phyloP scores from a whole-genome alignment of 75 land plant genomes.

The Larix kaempferi region DNA sequence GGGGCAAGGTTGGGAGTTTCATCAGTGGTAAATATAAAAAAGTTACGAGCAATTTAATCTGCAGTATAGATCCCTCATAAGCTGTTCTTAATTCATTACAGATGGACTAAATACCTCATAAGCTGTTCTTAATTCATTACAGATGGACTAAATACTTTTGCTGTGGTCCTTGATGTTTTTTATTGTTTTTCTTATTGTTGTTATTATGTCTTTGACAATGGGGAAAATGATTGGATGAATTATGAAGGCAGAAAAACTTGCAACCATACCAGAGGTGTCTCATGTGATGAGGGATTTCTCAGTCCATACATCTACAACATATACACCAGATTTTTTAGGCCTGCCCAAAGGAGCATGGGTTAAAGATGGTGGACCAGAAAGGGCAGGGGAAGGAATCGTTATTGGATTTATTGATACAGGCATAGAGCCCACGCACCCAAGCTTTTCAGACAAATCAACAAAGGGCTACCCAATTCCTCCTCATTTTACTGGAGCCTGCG shows the following conservation, averaged over 20 bases:
- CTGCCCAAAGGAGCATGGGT: slow-evolving; percentile 76
- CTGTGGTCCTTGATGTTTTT: background rate
- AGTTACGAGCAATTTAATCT: no score
- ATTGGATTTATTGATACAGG: slow-evolving; percentile 90
- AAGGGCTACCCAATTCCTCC: slow-evolving; percentile 42
- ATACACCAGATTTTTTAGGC: slow-evolving; percentile 80
- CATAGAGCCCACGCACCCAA: slow-evolving; percentile 77
- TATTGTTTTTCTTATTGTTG: background rate
- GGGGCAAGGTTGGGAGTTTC: background rate
- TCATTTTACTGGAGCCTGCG: slow-evolving; percentile 72
- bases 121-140: background rate
- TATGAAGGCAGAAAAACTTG: slow-evolving; percentile 63
- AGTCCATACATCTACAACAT: slow-evolving; percentile 67
- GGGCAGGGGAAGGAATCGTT: slow-evolving; percentile 80
- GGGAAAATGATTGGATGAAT: background rate
- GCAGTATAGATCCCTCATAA: no score
- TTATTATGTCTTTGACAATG: background rate
- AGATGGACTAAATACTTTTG: background rate
- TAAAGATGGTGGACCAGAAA: slow-evolving; percentile 61
- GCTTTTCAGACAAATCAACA: slow-evolving; percentile 36
- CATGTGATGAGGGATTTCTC: slow-evolving; percentile 66
- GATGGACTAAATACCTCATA: no score
- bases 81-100: background rate
- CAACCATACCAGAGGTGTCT: slow-evolving; percentile 56
- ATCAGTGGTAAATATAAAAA: background rate